Evolutionary conservation across 2,329 filamentous ascomycete species (phyloP).

Genomic region (Colletotrichum lindemuthianum): DNA sequence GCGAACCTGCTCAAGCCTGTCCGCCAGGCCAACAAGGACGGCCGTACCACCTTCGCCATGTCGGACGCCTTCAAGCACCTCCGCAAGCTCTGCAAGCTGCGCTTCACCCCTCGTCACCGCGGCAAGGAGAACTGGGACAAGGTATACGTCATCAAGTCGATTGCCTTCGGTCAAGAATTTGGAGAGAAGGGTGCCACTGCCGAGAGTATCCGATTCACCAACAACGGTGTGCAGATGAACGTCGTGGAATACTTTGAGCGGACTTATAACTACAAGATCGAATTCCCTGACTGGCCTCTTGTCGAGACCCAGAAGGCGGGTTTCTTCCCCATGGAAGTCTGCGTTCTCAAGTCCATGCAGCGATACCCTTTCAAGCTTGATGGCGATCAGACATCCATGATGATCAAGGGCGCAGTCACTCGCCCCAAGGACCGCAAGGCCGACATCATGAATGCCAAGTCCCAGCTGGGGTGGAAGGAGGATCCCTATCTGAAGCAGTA

Average conservation of each 20-base stretch:
- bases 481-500: slow-evolving; percentile 80
- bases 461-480: slow-evolving; percentile 70
- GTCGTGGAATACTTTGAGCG: slow-evolving; percentile 66
- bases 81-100: slow-evolving; percentile 63
- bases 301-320: slow-evolving; percentile 65
- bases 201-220: slow-evolving; percentile 63
- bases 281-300: slow-evolving; percentile 62
- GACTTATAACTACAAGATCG: slow-evolving; percentile 63
- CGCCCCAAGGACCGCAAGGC: slow-evolving; percentile 74
- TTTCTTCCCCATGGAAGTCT: slow-evolving; percentile 71
- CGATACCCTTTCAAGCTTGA: slow-evolving; percentile 72
- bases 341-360: slow-evolving; percentile 63
- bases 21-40: slow-evolving; percentile 35
- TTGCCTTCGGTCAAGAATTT: slow-evolving; percentile 58
- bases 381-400: slow-evolving; percentile 74
- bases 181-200: slow-evolving; percentile 59
- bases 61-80: slow-evolving; percentile 66
- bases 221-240: slow-evolving; percentile 49
- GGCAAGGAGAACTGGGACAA: slow-evolving; percentile 57
- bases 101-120: slow-evolving; percentile 66
- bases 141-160: slow-evolving; percentile 61
- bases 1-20: slow-evolving; percentile 49
- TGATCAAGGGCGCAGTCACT: slow-evolving; percentile 95
- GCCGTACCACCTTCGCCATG: slow-evolving; percentile 42
- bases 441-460: slow-evolving; percentile 75